A percentile compares a stretch with the other conserved stretches of the same genome.
Conservation (phyloP, 2,329 filamentous ascomycete genomes). For the Parastagonospora avenae region DNA sequence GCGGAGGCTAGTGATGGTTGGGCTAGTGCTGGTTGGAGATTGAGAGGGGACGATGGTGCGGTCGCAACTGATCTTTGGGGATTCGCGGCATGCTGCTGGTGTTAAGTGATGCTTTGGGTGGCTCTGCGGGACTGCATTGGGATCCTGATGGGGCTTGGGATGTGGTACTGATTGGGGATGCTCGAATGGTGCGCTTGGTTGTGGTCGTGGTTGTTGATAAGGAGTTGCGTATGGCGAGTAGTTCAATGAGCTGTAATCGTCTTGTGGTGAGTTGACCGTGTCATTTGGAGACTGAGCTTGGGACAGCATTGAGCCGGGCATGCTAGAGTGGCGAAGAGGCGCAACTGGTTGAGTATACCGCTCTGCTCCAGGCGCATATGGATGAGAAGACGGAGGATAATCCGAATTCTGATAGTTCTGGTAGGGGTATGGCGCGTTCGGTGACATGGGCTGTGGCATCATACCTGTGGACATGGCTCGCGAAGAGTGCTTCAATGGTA, state of each 20-base stretch:
- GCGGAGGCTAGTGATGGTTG: constrained; percentile 5
- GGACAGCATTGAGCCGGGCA: not conserved
- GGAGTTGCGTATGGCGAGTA: constrained; percentile 11
- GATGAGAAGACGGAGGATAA: constrained; percentile 1
- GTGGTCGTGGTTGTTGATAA: constrained; percentile 1
- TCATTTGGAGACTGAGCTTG: not conserved
- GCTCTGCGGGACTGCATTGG: not conserved
- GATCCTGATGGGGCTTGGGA: constrained; percentile 1
- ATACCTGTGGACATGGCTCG: constrained; percentile 1
- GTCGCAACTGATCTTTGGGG: constrained; percentile 8
- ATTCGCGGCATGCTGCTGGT: not conserved
- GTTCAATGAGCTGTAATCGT: not conserved
- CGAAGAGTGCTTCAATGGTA: constrained; percentile 2
- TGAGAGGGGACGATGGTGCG: constrained; percentile 9
- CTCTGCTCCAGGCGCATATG: constrained; percentile 8
- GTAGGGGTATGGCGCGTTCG: constrained; percentile 2
- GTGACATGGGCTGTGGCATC: not conserved
- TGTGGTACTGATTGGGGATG: not conserved
- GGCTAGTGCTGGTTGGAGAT: constrained; percentile 3
- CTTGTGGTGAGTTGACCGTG: not conserved
- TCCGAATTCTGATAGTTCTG: not conserved
- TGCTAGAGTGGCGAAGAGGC: constrained; percentile 13
- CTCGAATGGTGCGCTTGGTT: not conserved
- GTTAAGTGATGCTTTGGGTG: not conserved
- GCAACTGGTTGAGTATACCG: constrained; percentile 13